These are phyloP conservation scores for Cadophora gregata DNA, from an alignment of 2,329 filamentous ascomycete species.

Conservation along the genomic window DNA sequence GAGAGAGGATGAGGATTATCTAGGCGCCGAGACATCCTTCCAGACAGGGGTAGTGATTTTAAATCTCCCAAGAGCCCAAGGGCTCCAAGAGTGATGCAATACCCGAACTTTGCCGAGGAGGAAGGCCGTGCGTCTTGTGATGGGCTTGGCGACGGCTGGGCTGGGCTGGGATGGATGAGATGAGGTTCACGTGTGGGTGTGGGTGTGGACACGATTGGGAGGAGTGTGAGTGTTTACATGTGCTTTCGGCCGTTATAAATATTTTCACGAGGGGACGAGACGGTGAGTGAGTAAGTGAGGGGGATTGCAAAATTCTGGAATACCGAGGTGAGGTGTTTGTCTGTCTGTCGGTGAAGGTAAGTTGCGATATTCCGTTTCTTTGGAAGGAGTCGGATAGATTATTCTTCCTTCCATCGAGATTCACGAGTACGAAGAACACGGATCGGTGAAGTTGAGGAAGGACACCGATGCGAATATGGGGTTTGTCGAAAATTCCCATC, in stretches of 20 bases:
- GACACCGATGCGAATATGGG: background rate
- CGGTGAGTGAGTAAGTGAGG: background rate
- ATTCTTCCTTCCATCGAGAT: background rate
- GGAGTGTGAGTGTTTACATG: background rate
- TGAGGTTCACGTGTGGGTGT: too few species aligned
- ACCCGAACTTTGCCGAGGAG: slow-evolving; percentile 12
- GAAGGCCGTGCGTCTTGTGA: slow-evolving; percentile 12
- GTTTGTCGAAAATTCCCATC: background rate
- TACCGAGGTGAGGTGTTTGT: too few species aligned
- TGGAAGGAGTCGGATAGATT: background rate
- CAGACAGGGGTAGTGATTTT: background rate
- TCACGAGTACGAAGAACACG: background rate
- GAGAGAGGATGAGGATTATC: background rate
- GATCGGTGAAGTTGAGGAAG: background rate
- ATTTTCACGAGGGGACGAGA: too few species aligned
- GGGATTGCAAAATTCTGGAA: background rate
- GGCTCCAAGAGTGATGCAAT: background rate
- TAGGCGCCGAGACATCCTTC: background rate
- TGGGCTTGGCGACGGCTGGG: too few species aligned
- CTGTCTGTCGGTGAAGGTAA: background rate
- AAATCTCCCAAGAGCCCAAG: too few species aligned
- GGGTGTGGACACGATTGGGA: background rate
- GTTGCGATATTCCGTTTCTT: background rate
- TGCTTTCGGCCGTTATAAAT: slow-evolving; percentile 2
- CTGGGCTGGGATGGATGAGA: slow-evolving; percentile 6